Percentiles rank a stretch among this genome's conserved stretches.
Conservation (phyloP, 2,329 filamentous ascomycete species). For the Exophiala alcalophila region DNA sequence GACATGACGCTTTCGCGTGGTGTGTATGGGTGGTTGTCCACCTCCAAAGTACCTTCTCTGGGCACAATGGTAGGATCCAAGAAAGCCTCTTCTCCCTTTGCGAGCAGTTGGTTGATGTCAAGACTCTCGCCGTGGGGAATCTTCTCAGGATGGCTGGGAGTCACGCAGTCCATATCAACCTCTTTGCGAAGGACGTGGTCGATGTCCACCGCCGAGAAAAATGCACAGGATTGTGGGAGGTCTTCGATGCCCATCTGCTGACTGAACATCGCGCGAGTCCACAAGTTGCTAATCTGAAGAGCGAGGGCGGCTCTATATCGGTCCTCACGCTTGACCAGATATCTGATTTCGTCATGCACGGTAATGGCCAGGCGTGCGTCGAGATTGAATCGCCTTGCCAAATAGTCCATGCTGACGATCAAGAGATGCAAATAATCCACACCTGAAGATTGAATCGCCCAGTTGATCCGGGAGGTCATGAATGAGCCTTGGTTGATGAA, state of each 20-base stretch:
- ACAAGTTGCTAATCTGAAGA: slow-evolving; percentile 87
- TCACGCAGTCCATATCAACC: slow-evolving; percentile 96
- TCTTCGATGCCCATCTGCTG: slow-evolving; percentile 97
- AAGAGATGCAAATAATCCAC: slow-evolving; percentile 96
- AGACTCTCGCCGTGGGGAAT: slow-evolving; percentile 85
- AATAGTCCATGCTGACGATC: slow-evolving; percentile 91
- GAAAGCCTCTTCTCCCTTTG: slow-evolving; percentile 64
- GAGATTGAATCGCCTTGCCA: slow-evolving; percentile 80
- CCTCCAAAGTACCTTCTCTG: slow-evolving; percentile 42
- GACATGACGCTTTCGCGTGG: slow-evolving; percentile 79
- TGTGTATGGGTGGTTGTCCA: slow-evolving; percentile 64
- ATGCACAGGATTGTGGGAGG: slow-evolving; percentile 88
- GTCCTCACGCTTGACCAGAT: slow-evolving; percentile 80
- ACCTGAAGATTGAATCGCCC: slow-evolving; percentile 96
- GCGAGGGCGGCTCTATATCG: slow-evolving; percentile 89
- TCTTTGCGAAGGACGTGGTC: slow-evolving; percentile 96
- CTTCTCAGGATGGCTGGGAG: slow-evolving; percentile 73
- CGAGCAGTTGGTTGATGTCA: slow-evolving; percentile 75
- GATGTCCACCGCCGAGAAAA: slow-evolving; percentile 92
- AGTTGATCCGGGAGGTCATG: slow-evolving; percentile 95
- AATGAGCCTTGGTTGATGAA: slow-evolving; percentile 88
- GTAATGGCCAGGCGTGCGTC: slow-evolving; percentile 84
- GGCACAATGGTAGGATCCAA: slow-evolving; percentile 66
- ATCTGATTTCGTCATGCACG: slow-evolving; percentile 96
- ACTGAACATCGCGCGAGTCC: slow-evolving; percentile 95